These are phyloP conservation scores for Pythium angustatum DNA, from an alignment of 352 stramenopile species.

Conservation along the genomic window DNA sequence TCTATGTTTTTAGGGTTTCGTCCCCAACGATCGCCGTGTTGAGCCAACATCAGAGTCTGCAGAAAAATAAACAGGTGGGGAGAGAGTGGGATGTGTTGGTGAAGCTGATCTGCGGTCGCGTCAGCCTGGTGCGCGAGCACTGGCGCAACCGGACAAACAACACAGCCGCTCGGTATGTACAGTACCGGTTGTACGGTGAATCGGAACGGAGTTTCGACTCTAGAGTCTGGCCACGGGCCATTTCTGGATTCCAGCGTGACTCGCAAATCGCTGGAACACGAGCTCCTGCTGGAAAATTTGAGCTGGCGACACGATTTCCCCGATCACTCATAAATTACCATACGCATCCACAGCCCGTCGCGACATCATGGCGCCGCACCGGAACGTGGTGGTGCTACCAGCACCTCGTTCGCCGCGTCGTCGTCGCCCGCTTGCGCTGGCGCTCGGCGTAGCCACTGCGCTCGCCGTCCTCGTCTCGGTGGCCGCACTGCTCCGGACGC, in stretches of 20 bases:
- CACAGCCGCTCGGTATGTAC: neutral
- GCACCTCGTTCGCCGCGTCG: too few relatives aligned
- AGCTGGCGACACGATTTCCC: neutral
- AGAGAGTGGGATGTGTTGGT: constrained; percentile 14
- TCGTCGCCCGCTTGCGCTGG: neutral
- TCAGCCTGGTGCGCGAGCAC: neutral
- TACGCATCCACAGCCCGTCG: neutral
- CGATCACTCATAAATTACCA: constrained; percentile 16
- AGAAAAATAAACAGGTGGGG: constrained; percentile 21
- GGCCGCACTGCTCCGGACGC: neutral
- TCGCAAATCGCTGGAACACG: neutral
- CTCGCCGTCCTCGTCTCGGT: neutral
- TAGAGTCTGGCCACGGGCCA: neutral
- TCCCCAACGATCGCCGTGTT: neutral
- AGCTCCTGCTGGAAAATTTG: constrained; percentile 8
- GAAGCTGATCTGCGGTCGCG: neutral
- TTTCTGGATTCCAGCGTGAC: neutral
- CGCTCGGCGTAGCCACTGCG: neutral
- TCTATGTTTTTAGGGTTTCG: too few relatives aligned
- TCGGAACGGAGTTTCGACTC: neutral
- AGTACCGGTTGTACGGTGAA: neutral
- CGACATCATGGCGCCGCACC: constrained; percentile 14
- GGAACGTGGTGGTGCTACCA: constrained; percentile 15
- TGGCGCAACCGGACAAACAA: constrained; percentile 1
- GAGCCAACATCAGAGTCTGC: neutral